Evolutionary conservation across 371 early-diverging fungal species (phyloP), one percentile per base, ranked within the genome.

Genomic region (Globomyces sp.): DNA sequence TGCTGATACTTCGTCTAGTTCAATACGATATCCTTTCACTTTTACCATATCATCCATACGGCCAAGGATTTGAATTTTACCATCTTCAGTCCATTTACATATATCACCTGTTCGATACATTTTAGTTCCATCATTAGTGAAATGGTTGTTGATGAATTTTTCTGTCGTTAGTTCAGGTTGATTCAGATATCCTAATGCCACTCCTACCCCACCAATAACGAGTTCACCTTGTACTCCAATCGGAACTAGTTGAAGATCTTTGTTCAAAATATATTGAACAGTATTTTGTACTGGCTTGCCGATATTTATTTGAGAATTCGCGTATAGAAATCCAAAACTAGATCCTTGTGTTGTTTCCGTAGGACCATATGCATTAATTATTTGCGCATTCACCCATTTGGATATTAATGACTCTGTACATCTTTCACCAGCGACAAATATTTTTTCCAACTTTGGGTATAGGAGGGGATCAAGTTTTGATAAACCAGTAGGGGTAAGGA

Each of bases 141-240:
- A 50, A 4, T 64, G 63, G 48, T 68, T 42, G 34, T 34, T 41
- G 10, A 74, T 66, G 61, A 77, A 77, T 46, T 42, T 51, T n/a
- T 57, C 62, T 1, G 62, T 66, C 2, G 71, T 72, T 41, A 72
- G 47, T 8, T 62, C 70, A 5, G 69, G 69, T 42, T 60, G 66
- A 57, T 71, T 70, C 5, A 75, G 57, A 59, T 74, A 75, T 1
- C 75, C 77, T 11, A 48, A 57, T 1, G 71, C 50, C 6, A 73
- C 62, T 45, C 65, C 59, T 1, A 53, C 47, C 10, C 75, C 75
- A 4, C 66, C 70, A 53, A 64, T 44, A n/a, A 59, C 45, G 6
- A 66, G 36, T n/a, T 66, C 59, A 9, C 59, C 36, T 4, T 41
- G 40, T 3, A 6, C 68, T 1, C 71, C 71, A n/a, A 47, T 13